Evolutionary conservation across 768 basidiomycete species (phyloP).

Genomic region (Mycena alexandri): DNA sequence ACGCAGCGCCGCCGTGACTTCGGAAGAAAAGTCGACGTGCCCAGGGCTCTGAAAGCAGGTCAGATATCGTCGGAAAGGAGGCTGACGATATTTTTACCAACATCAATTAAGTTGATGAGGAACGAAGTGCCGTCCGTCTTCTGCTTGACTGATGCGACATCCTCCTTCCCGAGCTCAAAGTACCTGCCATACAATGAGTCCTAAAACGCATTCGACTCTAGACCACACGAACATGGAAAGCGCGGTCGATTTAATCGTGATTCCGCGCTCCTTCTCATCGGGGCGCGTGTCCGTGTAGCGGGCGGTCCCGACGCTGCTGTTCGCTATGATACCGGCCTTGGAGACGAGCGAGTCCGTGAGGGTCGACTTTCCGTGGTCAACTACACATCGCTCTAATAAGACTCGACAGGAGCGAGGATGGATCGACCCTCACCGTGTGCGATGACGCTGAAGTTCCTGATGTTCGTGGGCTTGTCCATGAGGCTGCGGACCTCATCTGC

Average conservation of each 20-base stretch:
- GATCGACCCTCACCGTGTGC: constrained; percentile 76
- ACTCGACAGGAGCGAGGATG: neutral
- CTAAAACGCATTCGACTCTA: neutral
- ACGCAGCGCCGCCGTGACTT: constrained; percentile 99
- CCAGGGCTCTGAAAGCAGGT: constrained; percentile 70
- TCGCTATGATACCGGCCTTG: constrained; percentile 98
- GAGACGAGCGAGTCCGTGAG: constrained; percentile 98
- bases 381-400: constrained; percentile 52
- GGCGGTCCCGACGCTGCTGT: constrained; percentile 92
- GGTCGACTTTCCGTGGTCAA: constrained; percentile 99
- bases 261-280: constrained; percentile 99
- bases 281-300: constrained; percentile 97
- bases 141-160: constrained; percentile 87
- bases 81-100: constrained; percentile 2
- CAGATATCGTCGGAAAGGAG: neutral
- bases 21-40: constrained; percentile 99
- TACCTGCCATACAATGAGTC: constrained; percentile 70
- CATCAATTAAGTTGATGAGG: constrained; percentile 99
- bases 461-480: constrained; percentile 92
- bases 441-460: constrained; percentile 58
- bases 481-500: constrained; percentile 85
- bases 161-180: constrained; percentile 94
- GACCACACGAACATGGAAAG: constrained; percentile 66
- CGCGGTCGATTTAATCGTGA: constrained; percentile 99
- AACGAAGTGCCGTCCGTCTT: constrained; percentile 95